These are phyloP conservation scores for Nasturtium officinale DNA, from an alignment of 345 rosid genomes.

Conservation along the genomic window DNA sequence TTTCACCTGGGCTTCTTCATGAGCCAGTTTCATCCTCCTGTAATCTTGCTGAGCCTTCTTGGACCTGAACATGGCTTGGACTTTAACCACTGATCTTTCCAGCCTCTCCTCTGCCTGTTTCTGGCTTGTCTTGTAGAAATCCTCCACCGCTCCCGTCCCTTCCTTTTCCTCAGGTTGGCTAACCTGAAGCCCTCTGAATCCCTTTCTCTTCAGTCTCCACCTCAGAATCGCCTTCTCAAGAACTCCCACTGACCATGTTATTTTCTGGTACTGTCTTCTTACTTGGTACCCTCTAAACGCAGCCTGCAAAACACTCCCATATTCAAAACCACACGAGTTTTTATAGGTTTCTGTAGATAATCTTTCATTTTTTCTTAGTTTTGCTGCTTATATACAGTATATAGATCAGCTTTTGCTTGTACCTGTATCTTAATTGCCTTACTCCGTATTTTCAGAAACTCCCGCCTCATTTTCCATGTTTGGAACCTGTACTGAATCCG, in stretches of 20 bases:
- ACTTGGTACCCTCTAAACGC: constrained; percentile 82
- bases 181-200: constrained; percentile 83
- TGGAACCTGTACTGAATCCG: constrained; percentile 90
- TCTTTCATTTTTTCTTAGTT: neutral
- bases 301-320: constrained; percentile 56
- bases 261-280: constrained; percentile 77
- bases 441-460: constrained; percentile 74
- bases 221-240: constrained; percentile 88
- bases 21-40: constrained; percentile 78
- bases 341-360: neutral
- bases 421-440: constrained; percentile 88
- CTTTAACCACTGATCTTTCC: constrained; percentile 74
- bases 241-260: constrained; percentile 94
- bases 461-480: constrained; percentile 78
- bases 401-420: constrained; percentile 15
- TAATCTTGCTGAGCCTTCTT: constrained; percentile 93
- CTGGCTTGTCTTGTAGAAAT: constrained; percentile 72
- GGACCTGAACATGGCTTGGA: constrained; percentile 96
- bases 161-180: constrained; percentile 53
- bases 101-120: constrained; percentile 92
- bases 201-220: constrained; percentile 92
- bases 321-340: neutral
- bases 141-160: constrained; percentile 58
- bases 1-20: constrained; percentile 68
- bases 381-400: neutral